These are phyloP conservation scores for Suillus subaureus DNA, from an alignment of 768 basidiomycete species.

Conservation along the genomic window DNA sequence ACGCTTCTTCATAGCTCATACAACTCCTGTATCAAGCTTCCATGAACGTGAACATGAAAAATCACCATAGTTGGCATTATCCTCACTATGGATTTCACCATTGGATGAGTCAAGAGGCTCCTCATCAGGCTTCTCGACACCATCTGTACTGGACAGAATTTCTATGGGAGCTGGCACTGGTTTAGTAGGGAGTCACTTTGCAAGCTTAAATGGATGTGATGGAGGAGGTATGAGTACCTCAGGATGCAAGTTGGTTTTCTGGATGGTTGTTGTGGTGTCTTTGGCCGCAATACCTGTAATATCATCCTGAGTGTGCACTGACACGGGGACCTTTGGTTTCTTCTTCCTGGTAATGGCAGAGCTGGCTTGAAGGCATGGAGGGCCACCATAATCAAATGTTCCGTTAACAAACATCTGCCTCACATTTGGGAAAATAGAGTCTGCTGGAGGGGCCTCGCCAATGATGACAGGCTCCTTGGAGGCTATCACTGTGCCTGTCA, in stretches of 20 bases:
- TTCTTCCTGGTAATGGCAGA: background rate
- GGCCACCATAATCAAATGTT: background rate
- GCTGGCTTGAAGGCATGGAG: background rate
- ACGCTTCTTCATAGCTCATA: background rate
- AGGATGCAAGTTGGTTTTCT: background rate
- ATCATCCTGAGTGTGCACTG: background rate
- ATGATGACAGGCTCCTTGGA: background rate
- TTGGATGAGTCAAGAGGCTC: background rate
- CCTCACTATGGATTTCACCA: background rate
- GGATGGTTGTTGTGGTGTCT: background rate
- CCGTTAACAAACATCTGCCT: background rate
- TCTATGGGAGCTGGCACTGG: background rate
- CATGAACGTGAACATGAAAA: background rate
- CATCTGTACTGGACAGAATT: background rate
- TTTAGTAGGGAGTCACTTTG: background rate
- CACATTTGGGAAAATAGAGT: background rate
- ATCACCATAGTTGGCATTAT: background rate
- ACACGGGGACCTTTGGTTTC: background rate
- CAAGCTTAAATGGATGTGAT: background rate
- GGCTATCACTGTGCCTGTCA: background rate
- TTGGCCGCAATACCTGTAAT: background rate
- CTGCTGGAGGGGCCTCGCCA: background rate
- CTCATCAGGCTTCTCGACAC: background rate
- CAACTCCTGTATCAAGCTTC: background rate
- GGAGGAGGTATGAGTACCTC: background rate